phyloP scores from a whole-genome alignment of 306 rosid species.

The Clitoria ternatea region DNA sequence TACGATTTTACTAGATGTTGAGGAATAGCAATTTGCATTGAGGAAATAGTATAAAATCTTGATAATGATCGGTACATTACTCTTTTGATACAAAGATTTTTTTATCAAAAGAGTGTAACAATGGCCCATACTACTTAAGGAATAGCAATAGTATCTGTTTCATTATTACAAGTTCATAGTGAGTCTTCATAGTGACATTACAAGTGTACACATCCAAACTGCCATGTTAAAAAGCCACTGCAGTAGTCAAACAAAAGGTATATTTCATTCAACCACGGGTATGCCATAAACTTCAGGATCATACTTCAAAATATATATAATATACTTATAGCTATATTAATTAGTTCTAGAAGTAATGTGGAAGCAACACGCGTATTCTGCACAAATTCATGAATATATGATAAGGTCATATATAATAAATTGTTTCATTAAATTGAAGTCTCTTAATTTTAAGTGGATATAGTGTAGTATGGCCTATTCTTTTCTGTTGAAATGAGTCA shows the following conservation, averaged over 20 bases:
- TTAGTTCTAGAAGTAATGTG: slow-evolving; percentile 14
- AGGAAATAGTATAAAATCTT: too few relatives aligned
- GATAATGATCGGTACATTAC: too few relatives aligned
- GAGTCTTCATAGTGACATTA: slow-evolving; percentile 45
- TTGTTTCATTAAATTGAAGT: background rate
- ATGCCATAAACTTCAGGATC: background rate
- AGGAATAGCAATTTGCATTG: too few relatives aligned
- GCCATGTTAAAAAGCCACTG: slow-evolving; percentile 75
- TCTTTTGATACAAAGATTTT: too few relatives aligned
- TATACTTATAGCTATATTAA: too few relatives aligned
- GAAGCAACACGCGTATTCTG: background rate
- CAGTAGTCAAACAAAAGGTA: slow-evolving; percentile 58
- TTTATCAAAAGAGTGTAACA: too few relatives aligned
- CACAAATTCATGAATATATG: background rate
- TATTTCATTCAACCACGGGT: slow-evolving; percentile 18
- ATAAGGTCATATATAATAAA: background rate
- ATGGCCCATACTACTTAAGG: too few relatives aligned
- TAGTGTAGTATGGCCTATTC: slow-evolving; percentile 25
- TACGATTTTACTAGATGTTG: slow-evolving; percentile 65
- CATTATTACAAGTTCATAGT: too few relatives aligned
- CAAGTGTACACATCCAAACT: slow-evolving; percentile 73
- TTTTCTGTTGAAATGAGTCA: background rate
- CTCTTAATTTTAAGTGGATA: background rate
- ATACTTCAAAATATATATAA: too few relatives aligned
- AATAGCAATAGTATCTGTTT: too few relatives aligned